Evolutionary conservation across 1,284 basidiomycete species (phyloP).

Genomic region (Ustilago hordei): DNA sequence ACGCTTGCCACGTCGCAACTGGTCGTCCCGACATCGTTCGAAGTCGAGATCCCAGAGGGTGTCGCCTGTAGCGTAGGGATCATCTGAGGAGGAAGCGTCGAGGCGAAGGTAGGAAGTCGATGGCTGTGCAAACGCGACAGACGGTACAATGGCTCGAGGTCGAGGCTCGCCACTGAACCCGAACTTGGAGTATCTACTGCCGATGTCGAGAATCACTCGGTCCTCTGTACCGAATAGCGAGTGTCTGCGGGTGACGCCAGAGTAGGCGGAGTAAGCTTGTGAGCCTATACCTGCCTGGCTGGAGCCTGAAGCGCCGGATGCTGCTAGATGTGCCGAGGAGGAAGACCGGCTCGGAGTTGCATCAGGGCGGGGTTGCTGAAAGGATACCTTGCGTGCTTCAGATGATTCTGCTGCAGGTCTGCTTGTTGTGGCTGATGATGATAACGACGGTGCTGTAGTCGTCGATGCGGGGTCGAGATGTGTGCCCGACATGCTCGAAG

Average conservation of each 20-base stretch:
- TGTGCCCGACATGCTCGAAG: constrained; percentile 17
- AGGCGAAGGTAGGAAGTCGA: constrained; percentile 38
- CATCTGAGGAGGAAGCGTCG: constrained; percentile 16
- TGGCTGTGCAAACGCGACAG: constrained; percentile 68
- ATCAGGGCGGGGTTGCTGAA: constrained; percentile 18
- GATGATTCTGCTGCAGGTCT: not conserved
- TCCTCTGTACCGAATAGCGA: constrained; percentile 61
- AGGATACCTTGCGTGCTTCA: constrained; percentile 38
- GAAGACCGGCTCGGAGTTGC: constrained; percentile 24
- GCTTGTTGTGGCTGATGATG: not conserved
- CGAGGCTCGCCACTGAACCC: constrained; percentile 63
- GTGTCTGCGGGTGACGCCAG: constrained; percentile 42
- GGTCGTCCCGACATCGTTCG: constrained; percentile 35
- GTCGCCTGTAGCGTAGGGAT: constrained; percentile 28
- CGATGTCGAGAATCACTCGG: constrained; percentile 63
- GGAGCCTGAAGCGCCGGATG: constrained; percentile 6
- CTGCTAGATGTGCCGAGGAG: constrained; percentile 15
- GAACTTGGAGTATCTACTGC: constrained; percentile 58
- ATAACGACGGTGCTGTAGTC: constrained; percentile 2
- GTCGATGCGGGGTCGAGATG: constrained; percentile 4
- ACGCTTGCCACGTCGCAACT: constrained; percentile 42
- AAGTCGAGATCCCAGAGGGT: constrained; percentile 64
- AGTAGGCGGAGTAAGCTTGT: constrained; percentile 29
- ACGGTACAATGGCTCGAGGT: constrained; percentile 58
- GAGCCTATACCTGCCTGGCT: constrained; percentile 10